A percentile compares a stretch with the other conserved stretches of the same genome.
Evolutionary conservation across 176 grass and related monocot species (phyloP).

Genomic region (Echinochloa phyllopogon): DNA sequence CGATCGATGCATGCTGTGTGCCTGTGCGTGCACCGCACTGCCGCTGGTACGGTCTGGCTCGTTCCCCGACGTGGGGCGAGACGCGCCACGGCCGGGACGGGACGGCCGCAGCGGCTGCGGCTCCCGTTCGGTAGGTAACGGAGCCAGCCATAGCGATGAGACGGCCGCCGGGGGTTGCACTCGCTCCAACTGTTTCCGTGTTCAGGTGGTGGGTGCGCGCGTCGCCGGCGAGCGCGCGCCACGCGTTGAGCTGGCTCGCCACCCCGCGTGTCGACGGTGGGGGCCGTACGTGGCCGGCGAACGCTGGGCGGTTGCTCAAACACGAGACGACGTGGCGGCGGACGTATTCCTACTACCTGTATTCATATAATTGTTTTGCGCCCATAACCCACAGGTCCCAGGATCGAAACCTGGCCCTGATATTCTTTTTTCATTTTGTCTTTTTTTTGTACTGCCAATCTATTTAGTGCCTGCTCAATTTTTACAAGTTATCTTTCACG

Average conservation of each 20-base stretch:
- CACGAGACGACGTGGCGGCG: neutral
- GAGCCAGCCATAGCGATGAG: no score
- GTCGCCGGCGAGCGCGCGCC: neutral
- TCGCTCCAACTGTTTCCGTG: neutral
- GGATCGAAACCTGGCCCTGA: conserved; percentile 91
- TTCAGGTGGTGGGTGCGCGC: neutral
- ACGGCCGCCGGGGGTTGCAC: no score
- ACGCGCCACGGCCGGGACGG: neutral
- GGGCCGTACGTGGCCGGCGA: no score
- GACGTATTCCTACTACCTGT: no score
- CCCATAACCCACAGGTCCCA: conserved; percentile 97
- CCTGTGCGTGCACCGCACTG: neutral
- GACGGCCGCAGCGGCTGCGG: no score
- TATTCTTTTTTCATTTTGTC: neutral
- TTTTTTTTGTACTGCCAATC: neutral
- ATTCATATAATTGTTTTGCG: no score
- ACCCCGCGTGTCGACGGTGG: neutral
- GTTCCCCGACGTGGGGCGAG: neutral
- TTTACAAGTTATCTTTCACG: no score
- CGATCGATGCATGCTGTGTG: no score
- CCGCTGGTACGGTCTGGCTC: neutral
- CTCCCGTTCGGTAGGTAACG: no score
- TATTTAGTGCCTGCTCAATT: no score
- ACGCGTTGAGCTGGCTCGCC: neutral
- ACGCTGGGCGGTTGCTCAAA: neutral